phyloP scores from a whole-genome alignment of 2,329 filamentous ascomycete species.

The Cladosporium sp. region DNA sequence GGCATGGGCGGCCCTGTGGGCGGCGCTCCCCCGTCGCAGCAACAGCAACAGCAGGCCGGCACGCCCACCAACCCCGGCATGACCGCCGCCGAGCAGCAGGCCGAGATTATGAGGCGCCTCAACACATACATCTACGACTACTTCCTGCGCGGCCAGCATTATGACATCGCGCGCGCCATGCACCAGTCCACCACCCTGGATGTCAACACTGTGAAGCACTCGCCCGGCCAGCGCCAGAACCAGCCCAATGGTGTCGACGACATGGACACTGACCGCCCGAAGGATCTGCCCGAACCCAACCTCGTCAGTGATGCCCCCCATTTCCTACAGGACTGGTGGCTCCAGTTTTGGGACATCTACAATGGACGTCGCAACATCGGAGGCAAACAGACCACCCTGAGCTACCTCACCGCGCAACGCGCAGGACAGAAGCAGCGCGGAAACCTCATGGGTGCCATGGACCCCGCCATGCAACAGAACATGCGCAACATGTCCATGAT shows the following conservation, averaged over 20 bases:
- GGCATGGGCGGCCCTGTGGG: constrained; percentile 61
- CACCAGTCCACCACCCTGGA: constrained; percentile 46
- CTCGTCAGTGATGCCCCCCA: constrained; percentile 65
- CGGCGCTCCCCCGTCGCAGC: constrained; percentile 47
- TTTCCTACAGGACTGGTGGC: constrained; percentile 97
- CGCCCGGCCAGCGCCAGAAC: constrained; percentile 52
- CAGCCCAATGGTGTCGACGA: constrained; percentile 62
- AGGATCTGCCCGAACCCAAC: constrained; percentile 72
- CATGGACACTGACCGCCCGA: constrained; percentile 66
- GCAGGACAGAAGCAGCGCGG: constrained; percentile 64
- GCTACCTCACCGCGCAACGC: constrained; percentile 54
- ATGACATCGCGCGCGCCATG: constrained; percentile 73
- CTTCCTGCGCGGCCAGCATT: constrained; percentile 80
- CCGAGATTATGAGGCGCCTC: constrained; percentile 58
- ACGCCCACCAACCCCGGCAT: constrained; percentile 25
- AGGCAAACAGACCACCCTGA: constrained; percentile 47
- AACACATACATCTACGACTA: constrained; percentile 92
- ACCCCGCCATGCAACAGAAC: constrained; percentile 48
- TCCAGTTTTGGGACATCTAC: constrained; percentile 94
- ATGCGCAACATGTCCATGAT: constrained; percentile 47
- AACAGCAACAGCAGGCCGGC: constrained; percentile 22
- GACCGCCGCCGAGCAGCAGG: constrained; percentile 18
- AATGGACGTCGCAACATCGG: constrained; percentile 63
- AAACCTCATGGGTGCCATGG: constrained; percentile 67
- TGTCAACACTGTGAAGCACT: constrained; percentile 51